Base-by-base conservation (phyloP, 768 basidiomycete genomes). In the Lactarius evosmus region DNA sequence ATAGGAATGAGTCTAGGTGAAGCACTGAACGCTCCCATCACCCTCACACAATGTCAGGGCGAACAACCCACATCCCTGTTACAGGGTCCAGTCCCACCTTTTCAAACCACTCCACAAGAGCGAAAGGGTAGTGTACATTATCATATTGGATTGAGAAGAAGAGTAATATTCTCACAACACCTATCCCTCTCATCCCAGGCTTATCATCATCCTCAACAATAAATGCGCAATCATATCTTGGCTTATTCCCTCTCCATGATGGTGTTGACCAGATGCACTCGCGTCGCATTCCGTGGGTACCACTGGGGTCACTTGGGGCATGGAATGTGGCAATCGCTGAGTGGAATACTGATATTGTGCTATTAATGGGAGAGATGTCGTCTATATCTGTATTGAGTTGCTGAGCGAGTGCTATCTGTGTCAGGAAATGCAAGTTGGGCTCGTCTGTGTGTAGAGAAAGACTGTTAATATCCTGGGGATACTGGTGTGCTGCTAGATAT, bases 261-360 rank as follows among this genome's bases (percentile, higher is more conserved):
- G 55, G 55, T 7, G 55, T 56, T 27, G 55, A 56, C 1, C 2
- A 25, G 34, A 56, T 56, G 36, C 1, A 7, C 55, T 56, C 36
- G 9, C 55, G 16, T 27, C 25, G 55, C 55, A 56, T 56, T 14
- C 55, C 55, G 17, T 29, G 8, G 6, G 29, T 57, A 6, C 56
- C 56, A 44, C 56, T 44, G 29, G 56, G 56, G 19, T 57, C 56
- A 8, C 57, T 34, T 49, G 57, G 57, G 4, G 57, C 17, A 58
- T 14, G 22, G 34, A 36, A 55, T 3, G 33, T 55, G 14, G 34
- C 44, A 1, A 49, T 14, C 0, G 57, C 57, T 4, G 44, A 58
- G 14, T 58, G 57, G n/a, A 58, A 58, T 3, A 58, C 57, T 1
- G 32, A 58, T 1, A 58, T 58, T 14, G 16, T 44, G 19, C 17